Percentiles rank a stretch among this genome's conserved stretches.
Conservation (phyloP, 129 eudicot species). For the Flaveria sonorensis region DNA sequence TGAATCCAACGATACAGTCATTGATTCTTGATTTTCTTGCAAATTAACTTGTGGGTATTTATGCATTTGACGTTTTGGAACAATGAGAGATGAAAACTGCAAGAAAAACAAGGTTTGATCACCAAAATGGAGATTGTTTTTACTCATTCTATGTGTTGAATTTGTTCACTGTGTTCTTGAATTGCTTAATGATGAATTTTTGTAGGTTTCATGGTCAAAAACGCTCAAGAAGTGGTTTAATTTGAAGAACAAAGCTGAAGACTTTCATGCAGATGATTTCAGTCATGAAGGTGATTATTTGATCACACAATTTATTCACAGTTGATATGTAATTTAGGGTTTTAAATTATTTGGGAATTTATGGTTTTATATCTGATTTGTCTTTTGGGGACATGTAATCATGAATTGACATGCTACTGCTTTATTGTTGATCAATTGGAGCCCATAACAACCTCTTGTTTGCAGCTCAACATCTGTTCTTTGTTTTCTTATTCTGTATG, state of each 20-base stretch:
- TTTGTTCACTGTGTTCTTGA: neutral
- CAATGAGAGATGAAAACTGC: conserved; percentile 76
- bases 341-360: conserved; percentile 30
- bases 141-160: neutral
- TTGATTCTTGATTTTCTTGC: conserved; percentile 11
- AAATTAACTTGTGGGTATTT: conserved; percentile 26
- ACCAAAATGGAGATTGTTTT: conserved; percentile 11
- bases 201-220: conserved; percentile 87
- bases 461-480: conserved; percentile 35
- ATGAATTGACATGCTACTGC: conserved; percentile 32
- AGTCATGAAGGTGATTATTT: conserved; percentile 49
- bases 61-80: conserved; percentile 48
- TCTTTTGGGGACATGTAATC: conserved; percentile 5
- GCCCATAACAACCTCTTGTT: conserved; percentile 20
- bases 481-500: conserved; percentile 39
- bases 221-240: conserved; percentile 86
- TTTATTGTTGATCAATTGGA: conserved; percentile 33
- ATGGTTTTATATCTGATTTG: conserved; percentile 7
- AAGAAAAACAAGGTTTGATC: conserved; percentile 87
- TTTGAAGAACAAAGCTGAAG: conserved; percentile 77
- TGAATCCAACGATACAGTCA: neutral
- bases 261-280: conserved; percentile 78
- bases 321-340: conserved; percentile 33
- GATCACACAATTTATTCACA: conserved; percentile 16
- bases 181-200: conserved; percentile 24